These are phyloP conservation scores for Pichia sp. DNA, from an alignment of 1,139 yeast species.

Conservation along the genomic window DNA sequence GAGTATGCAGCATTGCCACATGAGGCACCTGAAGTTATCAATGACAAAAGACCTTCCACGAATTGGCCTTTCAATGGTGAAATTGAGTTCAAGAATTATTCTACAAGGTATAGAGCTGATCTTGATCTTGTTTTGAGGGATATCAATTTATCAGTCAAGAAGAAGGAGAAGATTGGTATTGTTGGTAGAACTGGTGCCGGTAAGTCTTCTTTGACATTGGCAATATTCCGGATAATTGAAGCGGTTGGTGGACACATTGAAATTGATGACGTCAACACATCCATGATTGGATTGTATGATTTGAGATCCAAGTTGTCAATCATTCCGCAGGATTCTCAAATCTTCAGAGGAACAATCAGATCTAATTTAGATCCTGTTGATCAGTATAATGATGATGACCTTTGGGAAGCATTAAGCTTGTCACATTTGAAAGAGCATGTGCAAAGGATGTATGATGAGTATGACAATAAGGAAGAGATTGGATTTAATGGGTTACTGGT, in stretches of 20 bases:
- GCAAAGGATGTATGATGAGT: conserved; percentile 44
- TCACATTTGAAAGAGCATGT: conserved; percentile 82
- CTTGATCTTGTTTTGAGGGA: conserved; percentile 75
- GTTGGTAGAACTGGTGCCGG: conserved; percentile 98
- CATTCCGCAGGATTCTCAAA: conserved; percentile 97
- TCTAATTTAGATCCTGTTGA: conserved; percentile 85
- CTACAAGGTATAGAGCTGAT: conserved; percentile 81
- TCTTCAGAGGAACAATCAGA: conserved; percentile 85
- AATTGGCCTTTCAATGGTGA: conserved; percentile 80
- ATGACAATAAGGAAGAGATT: conserved; percentile 25
- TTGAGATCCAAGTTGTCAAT: conserved; percentile 81
- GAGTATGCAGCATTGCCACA: conserved; percentile 72
- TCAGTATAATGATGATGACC: conserved; percentile 62
- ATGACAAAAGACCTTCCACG: conserved; percentile 60
- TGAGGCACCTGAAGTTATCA: conserved; percentile 80
- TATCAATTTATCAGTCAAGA: conserved; percentile 61
- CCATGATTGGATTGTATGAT: conserved; percentile 72
- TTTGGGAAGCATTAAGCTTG: conserved; percentile 82
- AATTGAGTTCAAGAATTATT: conserved; percentile 66
- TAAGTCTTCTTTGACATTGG: conserved; percentile 84
- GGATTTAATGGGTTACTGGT: conserved; percentile 45
- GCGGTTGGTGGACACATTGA: conserved; percentile 65
- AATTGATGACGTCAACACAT: conserved; percentile 70
- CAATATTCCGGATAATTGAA: conserved; percentile 86
- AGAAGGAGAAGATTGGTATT: conserved; percentile 87